phyloP scores from a whole-genome alignment of 495 filamentous ascomycete species.

The Oleoguttula mirabilis region DNA sequence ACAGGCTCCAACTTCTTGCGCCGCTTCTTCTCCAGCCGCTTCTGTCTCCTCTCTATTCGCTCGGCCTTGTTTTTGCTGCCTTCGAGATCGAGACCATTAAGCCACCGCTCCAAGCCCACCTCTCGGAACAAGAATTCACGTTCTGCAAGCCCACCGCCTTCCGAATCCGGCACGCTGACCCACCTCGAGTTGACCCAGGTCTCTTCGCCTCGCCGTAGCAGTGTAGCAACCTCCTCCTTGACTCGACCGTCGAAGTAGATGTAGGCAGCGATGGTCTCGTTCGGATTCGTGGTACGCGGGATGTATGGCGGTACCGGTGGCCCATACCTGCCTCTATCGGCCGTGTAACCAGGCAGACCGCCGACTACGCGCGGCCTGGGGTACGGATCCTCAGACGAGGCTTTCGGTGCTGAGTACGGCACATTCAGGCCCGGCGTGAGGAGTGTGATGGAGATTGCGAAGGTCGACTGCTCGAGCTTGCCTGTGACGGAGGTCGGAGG shows the following conservation, averaged over 20 bases:
- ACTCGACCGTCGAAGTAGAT: conserved; percentile 95
- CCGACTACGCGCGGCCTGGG: conserved; percentile 72
- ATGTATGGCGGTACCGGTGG: conserved; percentile 68
- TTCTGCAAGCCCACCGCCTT: conserved; percentile 89
- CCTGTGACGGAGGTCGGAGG: conserved; percentile 48
- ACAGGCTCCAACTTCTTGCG: conserved; percentile 44
- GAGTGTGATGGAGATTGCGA: conserved; percentile 92
- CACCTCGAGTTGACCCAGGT: conserved; percentile 98
- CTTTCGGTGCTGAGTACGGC: conserved; percentile 74
- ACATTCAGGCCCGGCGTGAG: conserved; percentile 78
- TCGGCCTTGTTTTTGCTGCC: conserved; percentile 66
- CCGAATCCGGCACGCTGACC: conserved; percentile 83
- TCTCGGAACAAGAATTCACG: conserved; percentile 96
- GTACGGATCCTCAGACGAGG: conserved; percentile 56
- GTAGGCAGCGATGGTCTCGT: conserved; percentile 95
- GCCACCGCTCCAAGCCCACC: conserved; percentile 88
- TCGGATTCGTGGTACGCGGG: conserved; percentile 73
- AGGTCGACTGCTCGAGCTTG: conserved; percentile 82
- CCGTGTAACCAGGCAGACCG: conserved; percentile 46
- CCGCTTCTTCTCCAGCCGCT: conserved; percentile 78
- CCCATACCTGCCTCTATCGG: conserved; percentile 42
- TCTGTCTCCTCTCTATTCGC: conserved; percentile 73
- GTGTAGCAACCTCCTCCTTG: conserved; percentile 94
- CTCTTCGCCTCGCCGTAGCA: conserved; percentile 85
- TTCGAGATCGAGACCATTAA: conserved; percentile 86